phyloP scores from a whole-genome alignment of 805 yeast species.

The Wickerhamiella brachini region DNA sequence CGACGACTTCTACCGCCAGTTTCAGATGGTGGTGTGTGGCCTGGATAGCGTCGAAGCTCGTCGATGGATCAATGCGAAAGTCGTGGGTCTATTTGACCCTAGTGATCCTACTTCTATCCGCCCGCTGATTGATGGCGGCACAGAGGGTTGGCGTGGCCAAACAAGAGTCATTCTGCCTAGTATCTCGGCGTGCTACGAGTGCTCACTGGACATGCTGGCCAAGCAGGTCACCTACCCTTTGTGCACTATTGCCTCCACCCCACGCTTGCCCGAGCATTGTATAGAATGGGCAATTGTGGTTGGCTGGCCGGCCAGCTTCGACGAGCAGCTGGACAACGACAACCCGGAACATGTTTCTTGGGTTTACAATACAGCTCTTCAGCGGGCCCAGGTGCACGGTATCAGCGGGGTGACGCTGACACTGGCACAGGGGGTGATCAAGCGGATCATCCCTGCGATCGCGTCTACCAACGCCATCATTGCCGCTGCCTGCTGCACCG shows the following conservation, averaged over 20 bases:
- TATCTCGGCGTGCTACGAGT: slow-evolving; percentile 81
- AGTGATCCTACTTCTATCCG: slow-evolving; percentile 36
- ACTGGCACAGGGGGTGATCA: slow-evolving; percentile 74
- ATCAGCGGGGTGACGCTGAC: slow-evolving; percentile 59
- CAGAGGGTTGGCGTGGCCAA: slow-evolving; percentile 90
- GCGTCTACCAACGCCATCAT: slow-evolving; percentile 89
- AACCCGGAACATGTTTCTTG: slow-evolving; percentile 48
- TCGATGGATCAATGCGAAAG: slow-evolving; percentile 67
- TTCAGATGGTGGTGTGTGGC: slow-evolving; percentile 70
- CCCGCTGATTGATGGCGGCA: slow-evolving; percentile 85
- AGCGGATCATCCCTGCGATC: slow-evolving; percentile 84
- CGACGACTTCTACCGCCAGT: slow-evolving; percentile 48
- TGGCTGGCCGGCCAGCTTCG: slow-evolving; percentile 43
- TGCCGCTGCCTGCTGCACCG: slow-evolving; percentile 81
- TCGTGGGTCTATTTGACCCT: slow-evolving; percentile 48
- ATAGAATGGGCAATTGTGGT: slow-evolving; percentile 77
- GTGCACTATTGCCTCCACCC: slow-evolving; percentile 89
- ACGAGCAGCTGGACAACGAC: slow-evolving; percentile 51
- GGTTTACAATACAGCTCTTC: slow-evolving; percentile 40
- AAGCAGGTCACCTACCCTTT: slow-evolving; percentile 60
- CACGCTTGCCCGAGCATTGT: slow-evolving; percentile 89
- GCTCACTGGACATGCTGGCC: slow-evolving; percentile 61
- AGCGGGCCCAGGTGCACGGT: slow-evolving; percentile 48
- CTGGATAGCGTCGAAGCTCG: slow-evolving; percentile 83
- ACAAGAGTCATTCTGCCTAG: slow-evolving; percentile 77